These are phyloP conservation scores for Phytomonas serpens DNA, from an alignment of 208 protist genomes.

Conservation along the genomic window DNA sequence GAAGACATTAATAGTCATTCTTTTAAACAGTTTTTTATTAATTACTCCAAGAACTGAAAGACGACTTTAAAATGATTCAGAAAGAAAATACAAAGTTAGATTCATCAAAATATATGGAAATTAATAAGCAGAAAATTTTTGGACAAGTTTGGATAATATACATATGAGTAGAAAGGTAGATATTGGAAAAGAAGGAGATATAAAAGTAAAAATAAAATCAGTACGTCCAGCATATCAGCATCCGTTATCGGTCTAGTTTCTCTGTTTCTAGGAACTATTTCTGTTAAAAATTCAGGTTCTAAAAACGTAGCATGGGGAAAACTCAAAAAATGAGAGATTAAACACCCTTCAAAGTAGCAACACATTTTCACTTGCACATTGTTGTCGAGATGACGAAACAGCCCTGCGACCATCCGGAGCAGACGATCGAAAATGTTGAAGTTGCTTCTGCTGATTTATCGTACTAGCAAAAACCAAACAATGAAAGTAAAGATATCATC, in stretches of 20 bases:
- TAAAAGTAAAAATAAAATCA: conserved; percentile 6
- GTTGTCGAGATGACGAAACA: background rate
- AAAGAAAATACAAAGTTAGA: conserved; percentile 9
- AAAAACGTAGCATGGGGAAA: conserved; percentile 13
- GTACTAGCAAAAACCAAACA: conserved; percentile 5
- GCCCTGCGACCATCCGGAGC: background rate
- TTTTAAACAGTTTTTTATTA: background rate
- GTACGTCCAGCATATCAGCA: too few species aligned
- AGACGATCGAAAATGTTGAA: background rate
- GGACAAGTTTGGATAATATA: conserved; percentile 4
- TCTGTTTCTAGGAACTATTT: background rate
- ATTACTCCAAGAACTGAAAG: background rate
- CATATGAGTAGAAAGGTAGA: conserved; percentile 9
- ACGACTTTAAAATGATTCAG: background rate
- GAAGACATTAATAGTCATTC: background rate
- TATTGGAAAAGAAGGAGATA: conserved; percentile 6
- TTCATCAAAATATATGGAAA: conserved; percentile 9
- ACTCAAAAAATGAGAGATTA: conserved; percentile 12
- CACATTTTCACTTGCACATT: conserved; percentile 4
- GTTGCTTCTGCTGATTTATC: background rate
- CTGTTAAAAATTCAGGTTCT: background rate
- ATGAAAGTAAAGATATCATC: conserved; percentile 3
- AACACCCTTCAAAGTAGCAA: conserved; percentile 12
- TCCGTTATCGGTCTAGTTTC: background rate
- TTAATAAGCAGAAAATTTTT: conserved; percentile 11